phyloP scores from a whole-genome alignment of 2,329 filamentous ascomycete species.

The Fusarium foetens region DNA sequence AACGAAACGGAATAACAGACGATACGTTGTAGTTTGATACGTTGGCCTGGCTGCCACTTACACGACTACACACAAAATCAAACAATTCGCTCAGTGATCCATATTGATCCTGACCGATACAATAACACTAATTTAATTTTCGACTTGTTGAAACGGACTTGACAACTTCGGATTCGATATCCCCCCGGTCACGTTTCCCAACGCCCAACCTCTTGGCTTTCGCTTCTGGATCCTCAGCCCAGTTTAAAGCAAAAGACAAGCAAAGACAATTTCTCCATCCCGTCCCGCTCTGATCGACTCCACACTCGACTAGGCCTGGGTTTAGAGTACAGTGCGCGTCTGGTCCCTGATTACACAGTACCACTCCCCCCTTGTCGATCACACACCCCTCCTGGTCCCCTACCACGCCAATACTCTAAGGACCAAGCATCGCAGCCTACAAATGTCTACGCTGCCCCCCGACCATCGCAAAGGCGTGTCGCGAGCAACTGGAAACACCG shows the following conservation, averaged over 20 bases:
- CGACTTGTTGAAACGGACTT: constrained; percentile 40
- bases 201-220: constrained; percentile 41
- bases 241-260: constrained; percentile 15
- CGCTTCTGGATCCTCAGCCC: constrained; percentile 38
- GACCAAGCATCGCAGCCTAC: constrained; percentile 52
- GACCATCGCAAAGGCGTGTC: constrained; percentile 63
- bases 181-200: constrained; percentile 36
- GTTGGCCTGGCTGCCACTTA: constrained; percentile 41
- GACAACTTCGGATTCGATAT: constrained; percentile 35
- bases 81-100: constrained; percentile 39
- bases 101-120: constrained; percentile 40
- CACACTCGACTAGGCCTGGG: constrained; percentile 27
- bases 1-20: constrained; percentile 34
- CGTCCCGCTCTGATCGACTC: constrained; percentile 46
- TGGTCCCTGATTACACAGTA: constrained; percentile 34
- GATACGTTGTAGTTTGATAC: constrained; percentile 45
- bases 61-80: constrained; percentile 34
- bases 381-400: constrained; percentile 43
- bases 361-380: constrained; percentile 36
- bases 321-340: constrained; percentile 17
- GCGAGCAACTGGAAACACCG: constrained; percentile 57
- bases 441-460: constrained; percentile 76
- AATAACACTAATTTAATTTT: constrained; percentile 48
- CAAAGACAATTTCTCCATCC: constrained; percentile 42
- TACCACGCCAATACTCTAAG: constrained; percentile 41